Evolutionary conservation across 345 rosid species (phyloP), one percentile per base, ranked within the genome.

Genomic region (Heritiera fomes): DNA sequence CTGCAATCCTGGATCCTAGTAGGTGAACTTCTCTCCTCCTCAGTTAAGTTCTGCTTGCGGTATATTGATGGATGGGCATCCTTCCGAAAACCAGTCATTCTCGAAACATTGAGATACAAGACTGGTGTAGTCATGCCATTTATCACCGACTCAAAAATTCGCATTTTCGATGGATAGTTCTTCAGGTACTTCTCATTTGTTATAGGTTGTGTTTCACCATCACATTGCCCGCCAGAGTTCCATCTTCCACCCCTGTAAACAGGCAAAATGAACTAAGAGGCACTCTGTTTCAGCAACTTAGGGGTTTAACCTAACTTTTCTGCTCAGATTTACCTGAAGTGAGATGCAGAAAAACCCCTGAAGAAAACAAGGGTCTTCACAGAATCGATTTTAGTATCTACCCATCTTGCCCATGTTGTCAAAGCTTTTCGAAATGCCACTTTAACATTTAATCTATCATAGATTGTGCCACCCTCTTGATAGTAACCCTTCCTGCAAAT

Each of bases 351-450:
- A 34, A 80, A 82, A 49, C 90, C 83, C 65, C 87, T 80, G 79
- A 87, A 85, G 79, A 87, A 82, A 61, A 85, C 87, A 34, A 73
- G 81, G n/a, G 88, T 83, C 81, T 77, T 85, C 52, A 1, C 1
- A 38, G 88, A 78, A 75, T 87, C 77, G 8, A 83, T 77, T 52
- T 81, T 84, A 45, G 84, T 9, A 61, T 87, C 88, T 38, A 87
- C 68, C 90, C 90, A 87, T 82, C 76, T 85, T 2, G 77, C 84
- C 90, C 90, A 87, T 61, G 90, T 85, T 2, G 70, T 73, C 84
- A 87, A 75, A 18, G 90, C 87, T 78, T 83, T 88, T 75, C 32
- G 78, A 75, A 85, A 84, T 47, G 88, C 90, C 38, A 49, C 73
- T 47, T 79, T 76, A 34, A 82, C 87, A 40, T 81, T 78, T 68